These are phyloP conservation scores for Colletotrichum godetiae DNA, from an alignment of 2,329 filamentous ascomycete species.

Conservation along the genomic window DNA sequence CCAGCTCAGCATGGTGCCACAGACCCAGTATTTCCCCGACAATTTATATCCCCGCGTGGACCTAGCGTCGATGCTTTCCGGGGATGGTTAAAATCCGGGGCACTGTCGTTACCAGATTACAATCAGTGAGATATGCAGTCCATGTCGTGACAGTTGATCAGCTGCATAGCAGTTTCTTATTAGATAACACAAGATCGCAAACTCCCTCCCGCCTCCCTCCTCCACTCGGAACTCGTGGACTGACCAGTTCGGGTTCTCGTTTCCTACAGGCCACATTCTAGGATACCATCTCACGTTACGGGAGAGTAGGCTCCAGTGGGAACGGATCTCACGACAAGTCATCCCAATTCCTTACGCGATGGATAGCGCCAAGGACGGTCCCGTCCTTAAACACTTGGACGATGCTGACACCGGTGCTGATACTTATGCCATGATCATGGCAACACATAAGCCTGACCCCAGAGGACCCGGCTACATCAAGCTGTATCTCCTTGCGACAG, in stretches of 20 bases:
- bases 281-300: neutral
- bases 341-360: neutral
- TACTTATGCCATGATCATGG: slow-evolving; percentile 47
- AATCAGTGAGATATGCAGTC: neutral
- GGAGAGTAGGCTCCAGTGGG: neutral
- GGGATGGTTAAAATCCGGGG: slow-evolving; percentile 16
- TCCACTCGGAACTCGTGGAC: neutral
- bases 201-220: neutral
- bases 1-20: neutral
- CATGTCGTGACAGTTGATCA: neutral
- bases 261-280: neutral
- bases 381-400: slow-evolving; percentile 17
- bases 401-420: slow-evolving; percentile 39
- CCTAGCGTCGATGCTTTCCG: slow-evolving; percentile 10
- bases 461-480: slow-evolving; percentile 44
- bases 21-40: slow-evolving; percentile 8
- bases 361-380: neutral
- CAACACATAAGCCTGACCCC: slow-evolving; percentile 43
- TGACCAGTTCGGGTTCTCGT: neutral
- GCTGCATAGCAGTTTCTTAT: neutral
- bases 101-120: slow-evolving; percentile 1
- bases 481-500: slow-evolving; percentile 42
- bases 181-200: neutral
- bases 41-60: slow-evolving; percentile 23
- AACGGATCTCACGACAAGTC: neutral